Base-by-base conservation (phyloP, 768 basidiomycete species). In the Lactarius hatsudake region DNA sequence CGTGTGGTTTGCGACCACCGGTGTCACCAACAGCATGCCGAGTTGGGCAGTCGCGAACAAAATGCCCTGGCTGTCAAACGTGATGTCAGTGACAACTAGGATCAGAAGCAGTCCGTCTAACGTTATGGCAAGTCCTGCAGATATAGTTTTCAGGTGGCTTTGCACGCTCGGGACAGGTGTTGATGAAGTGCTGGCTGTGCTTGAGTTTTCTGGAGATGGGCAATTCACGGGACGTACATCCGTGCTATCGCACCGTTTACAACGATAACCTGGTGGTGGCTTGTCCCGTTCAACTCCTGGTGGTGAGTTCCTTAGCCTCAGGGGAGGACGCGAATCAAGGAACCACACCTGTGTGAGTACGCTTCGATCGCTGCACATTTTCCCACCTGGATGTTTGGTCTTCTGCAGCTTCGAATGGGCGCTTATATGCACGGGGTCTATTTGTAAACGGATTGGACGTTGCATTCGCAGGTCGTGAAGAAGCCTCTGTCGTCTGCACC, bases 1-100 rank as follows among this genome's bases (percentile, higher is more conserved):
- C 83, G 59, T 84, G 90, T 8, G 94, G 93, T 73, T 92, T 92
- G 54, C 81, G 84, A 10, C 91, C 91, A 17, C 91, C 92, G 1
- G 91, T 93, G 74, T 94, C 92, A 15, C 92, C 93, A 5, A 85
- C 80, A 28, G 87, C 87, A 71, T 90, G 83, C 74, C 84, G 85
- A 12, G 88, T 87, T 1, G 96, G 94, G 77, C 94, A 96, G 74
- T 96, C 93, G 43, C 91, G 88, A 63, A 96, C 85, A 72, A 91
- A 87, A 75, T 97, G 95, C 36, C 90, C 94, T 45, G 89, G 81
- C 85, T 93, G 71, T 6, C 38, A 54, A n/a, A 9, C n/a, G 20
- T 53, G 53, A 43, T 23, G 32, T 72, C 42, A 69, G 69, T 40
- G 7, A 62, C 32, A 53, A 53, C 59, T 12, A 18, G 34, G n/a